Base-by-base conservation (phyloP, 2,329 filamentous ascomycete genomes). In the Fusarium sublunatum region DNA sequence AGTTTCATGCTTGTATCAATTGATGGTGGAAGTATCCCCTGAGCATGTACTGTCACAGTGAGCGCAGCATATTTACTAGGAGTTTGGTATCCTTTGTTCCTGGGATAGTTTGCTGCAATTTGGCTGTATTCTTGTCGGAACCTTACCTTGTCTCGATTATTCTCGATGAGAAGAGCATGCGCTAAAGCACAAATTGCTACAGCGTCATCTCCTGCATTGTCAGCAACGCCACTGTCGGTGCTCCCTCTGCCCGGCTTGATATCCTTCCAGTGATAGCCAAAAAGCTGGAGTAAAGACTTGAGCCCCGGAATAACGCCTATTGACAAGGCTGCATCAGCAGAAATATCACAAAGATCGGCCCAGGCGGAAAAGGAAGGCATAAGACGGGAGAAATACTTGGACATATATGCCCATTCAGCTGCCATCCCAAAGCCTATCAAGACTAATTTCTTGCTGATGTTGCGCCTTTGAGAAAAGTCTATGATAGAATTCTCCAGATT, bases 181-280 rank as follows among this genome's bases (percentile, higher is more conserved):
- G 41, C 50, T 3, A 65, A 9, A 3, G 58, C 65, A 4, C 52
- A 48, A 2, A 42, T 65, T 7, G 43, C 54, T 0, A 68, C 50
- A 4, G 62, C 61, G 26, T 64, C 56, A 15, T 68, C 53, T 26
- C 61, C 64, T 1, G 58, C 65, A 35, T 65, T 64, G 15, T 64
- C 58, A 12, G 61, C 53, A 8, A n/a, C 34, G 4, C 49, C 54
- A 5, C 12, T 25, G 10, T 10, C 11, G 7, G 6, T 11, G 12
- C 25, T 13, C 8, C 32, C n/a, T n/a, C 22, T 44, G 24, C 34
- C 28, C 1, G 48, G 29, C 12, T 32, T 41, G 8, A 66, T 8
- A 24, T 64, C 46, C 10, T 57, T 34, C 53, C 52, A 38, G 22
- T 41, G 26, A 34, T 64, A 67, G 7, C 31, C 22, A 28, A 47